phyloP scores from a whole-genome alignment of 2,329 filamentous ascomycete genomes.

The Neofusicoccum parvum region DNA sequence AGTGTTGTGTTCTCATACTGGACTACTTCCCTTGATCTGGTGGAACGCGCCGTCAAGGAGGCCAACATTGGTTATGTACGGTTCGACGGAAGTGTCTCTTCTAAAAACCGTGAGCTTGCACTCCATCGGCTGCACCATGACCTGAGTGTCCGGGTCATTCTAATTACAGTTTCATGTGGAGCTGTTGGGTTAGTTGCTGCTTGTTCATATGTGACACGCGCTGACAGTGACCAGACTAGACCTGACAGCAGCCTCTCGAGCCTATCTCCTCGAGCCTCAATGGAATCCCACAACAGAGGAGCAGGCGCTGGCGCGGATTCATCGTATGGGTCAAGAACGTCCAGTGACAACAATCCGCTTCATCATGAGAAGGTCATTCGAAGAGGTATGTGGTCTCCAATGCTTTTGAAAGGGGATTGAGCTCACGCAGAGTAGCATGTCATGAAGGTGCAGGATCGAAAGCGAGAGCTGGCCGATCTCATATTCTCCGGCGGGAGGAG shows the following conservation, averaged over 20 bases:
- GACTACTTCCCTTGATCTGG: constrained; percentile 52
- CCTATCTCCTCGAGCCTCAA: constrained; percentile 56
- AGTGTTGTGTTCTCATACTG: constrained; percentile 58
- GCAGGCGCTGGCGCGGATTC: constrained; percentile 46
- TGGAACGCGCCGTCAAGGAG: constrained; percentile 44
- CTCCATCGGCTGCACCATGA: constrained; percentile 37
- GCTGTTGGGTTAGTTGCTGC: constrained; percentile 49
- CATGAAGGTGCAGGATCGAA: neutral
- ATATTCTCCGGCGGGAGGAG: neutral
- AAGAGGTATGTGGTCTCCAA: neutral
- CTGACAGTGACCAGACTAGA: constrained; percentile 42
- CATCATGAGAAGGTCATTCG: neutral
- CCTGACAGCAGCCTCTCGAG: constrained; percentile 50
- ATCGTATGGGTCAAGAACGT: constrained; percentile 33
- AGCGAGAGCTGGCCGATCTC: neutral
- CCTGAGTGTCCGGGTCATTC: constrained; percentile 43
- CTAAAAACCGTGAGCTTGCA: neutral
- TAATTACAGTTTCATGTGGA: constrained; percentile 55
- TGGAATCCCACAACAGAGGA: constrained; percentile 51
- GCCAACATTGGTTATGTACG: neutral
- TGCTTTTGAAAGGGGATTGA: too few relatives aligned
- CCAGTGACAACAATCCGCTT: neutral
- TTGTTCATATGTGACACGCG: neutral
- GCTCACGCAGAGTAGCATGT: neutral
- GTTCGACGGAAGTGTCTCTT: neutral